Percentiles rank a stretch among this genome's conserved stretches.
Conservation (phyloP, 352 stramenopile genomes). For the Phytophthora europaea region DNA sequence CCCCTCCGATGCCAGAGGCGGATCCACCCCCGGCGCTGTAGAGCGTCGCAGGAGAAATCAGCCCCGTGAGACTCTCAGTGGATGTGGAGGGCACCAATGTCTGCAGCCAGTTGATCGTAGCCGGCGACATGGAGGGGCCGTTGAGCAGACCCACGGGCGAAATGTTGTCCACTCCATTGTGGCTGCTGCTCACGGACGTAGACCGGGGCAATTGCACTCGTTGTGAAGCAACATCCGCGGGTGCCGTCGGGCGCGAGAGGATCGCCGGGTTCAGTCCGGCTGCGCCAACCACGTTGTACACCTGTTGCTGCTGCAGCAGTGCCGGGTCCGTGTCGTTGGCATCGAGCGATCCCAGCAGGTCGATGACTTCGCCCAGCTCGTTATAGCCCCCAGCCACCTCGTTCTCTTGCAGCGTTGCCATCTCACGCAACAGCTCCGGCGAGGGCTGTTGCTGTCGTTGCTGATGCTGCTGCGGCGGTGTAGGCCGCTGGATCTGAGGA, state of each 20-base stretch:
- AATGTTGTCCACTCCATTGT: conserved; percentile 57
- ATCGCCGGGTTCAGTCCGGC: background rate
- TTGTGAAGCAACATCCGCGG: conserved; percentile 18
- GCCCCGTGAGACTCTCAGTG: conserved; percentile 67
- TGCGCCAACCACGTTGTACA: background rate
- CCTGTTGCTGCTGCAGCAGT: conserved; percentile 30
- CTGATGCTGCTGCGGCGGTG: conserved; percentile 5
- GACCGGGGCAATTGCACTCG: conserved; percentile 67
- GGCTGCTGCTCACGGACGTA: conserved; percentile 49
- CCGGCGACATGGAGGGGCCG: conserved; percentile 79
- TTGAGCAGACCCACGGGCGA: conserved; percentile 61
- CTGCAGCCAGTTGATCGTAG: conserved; percentile 84
- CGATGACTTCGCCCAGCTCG: conserved; percentile 77
- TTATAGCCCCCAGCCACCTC: conserved; percentile 58
- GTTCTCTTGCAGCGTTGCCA: conserved; percentile 47
- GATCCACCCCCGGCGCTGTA: conserved; percentile 37
- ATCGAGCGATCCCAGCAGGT: conserved; percentile 71
- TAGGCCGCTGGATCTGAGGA: conserved; percentile 18
- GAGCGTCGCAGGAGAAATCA: conserved; percentile 67
- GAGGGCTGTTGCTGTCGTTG: conserved; percentile 11
- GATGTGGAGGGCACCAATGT: conserved; percentile 74
- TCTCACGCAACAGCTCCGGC: conserved; percentile 38
- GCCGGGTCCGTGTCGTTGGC: conserved; percentile 54
- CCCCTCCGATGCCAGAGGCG: conserved; percentile 18
- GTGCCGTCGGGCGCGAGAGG: conserved; percentile 2